A percentile compares a stretch with the other conserved stretches of the same genome.
These are phyloP conservation scores for Diplocarpon rosae DNA, from an alignment of 2,329 filamentous ascomycete genomes.

Conservation along the genomic window DNA sequence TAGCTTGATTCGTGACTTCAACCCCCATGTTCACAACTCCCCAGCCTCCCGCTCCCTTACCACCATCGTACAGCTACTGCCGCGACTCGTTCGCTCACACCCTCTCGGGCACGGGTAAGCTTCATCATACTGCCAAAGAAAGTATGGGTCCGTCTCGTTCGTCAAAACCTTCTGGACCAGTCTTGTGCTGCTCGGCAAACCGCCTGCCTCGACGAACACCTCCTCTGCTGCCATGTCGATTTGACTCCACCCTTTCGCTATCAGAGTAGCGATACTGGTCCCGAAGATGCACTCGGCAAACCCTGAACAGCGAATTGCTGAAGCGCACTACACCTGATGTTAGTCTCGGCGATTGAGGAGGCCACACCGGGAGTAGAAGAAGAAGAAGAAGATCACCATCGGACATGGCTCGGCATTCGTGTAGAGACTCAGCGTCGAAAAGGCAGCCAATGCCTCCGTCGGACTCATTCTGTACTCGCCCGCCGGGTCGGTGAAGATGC, in stretches of 20 bases:
- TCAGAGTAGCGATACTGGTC: conserved; percentile 36
- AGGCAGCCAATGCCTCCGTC: conserved; percentile 34
- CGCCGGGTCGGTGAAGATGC: conserved; percentile 34
- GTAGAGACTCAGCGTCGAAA: conserved; percentile 38
- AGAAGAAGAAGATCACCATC: conserved; percentile 30
- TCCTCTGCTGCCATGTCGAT: conserved; percentile 36
- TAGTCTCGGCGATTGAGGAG: too few relatives aligned
- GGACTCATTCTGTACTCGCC: conserved; percentile 35
- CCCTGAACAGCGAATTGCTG: conserved; percentile 43
- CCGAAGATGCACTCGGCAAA: conserved; percentile 46
- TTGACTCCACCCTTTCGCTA: conserved; percentile 39
- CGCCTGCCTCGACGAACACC: conserved; percentile 34
- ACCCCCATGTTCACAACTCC: conserved; percentile 4
- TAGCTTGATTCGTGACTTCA: too few relatives aligned
- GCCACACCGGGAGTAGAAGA: too few relatives aligned
- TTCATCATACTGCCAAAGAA: conserved; percentile 41
- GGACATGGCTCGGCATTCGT: conserved; percentile 47
- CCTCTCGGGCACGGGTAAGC: conserved; percentile 13
- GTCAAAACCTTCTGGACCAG: conserved; percentile 36
- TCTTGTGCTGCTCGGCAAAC: conserved; percentile 28
- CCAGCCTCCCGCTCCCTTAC: background rate
- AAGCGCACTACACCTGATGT: conserved; percentile 33
- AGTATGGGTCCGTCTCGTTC: conserved; percentile 43
- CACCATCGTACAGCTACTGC: conserved; percentile 6
- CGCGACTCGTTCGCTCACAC: conserved; percentile 11